Evolutionary conservation across 768 basidiomycete genomes (phyloP), one percentile per base, ranked within the genome.

Genomic region (Boletus huronensis): DNA sequence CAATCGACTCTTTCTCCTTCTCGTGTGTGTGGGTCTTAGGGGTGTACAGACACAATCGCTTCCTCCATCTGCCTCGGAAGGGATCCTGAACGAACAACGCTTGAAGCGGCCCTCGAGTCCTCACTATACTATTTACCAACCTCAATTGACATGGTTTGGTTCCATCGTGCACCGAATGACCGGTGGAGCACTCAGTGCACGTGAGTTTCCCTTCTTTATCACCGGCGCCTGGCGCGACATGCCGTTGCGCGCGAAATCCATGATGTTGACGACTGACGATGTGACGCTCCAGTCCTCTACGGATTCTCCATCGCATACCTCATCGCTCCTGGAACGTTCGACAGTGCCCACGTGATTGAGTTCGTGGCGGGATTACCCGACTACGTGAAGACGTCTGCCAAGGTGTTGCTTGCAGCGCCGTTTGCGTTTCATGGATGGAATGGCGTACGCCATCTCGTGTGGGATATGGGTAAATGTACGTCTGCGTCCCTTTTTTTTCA

Each of bases 71-170:
- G 79, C 82, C 0, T 74, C 77, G 10, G 67, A 75, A 34, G 78
- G 76, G 5, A 88, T 93, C 58, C 77, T 98, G 63, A 96, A 98
- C 79, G 72, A 81, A 61, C 95, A 98, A 71, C 89, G 97, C 59
- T 74, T 91, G 47, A 77, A 77, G 46, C 88, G 97, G n/a, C 96
- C 97, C 17, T 89, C 81, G 58, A 90, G 88, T 64, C 97, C 97
- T 9, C 95, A 98, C 72, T 89, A 93, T 69, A 93, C 93, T 52
- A 98, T 99, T 74, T 99, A 99, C 76, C 88, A 95, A 67, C 90
- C 88, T 2, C 92, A 98, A 74, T 72, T 98, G 44, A 98, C 96
- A 34, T 96, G 92, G 91, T 14, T 90, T 51, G 79, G 74, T 5
- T 97, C 93, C 17, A 93, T 96, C 64, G 83, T 80, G 38, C 87